Evolutionary conservation across 2,329 filamentous ascomycete species (phyloP), one percentile per base, ranked within the genome.

Genomic region (Colletotrichum sansevieriae): DNA sequence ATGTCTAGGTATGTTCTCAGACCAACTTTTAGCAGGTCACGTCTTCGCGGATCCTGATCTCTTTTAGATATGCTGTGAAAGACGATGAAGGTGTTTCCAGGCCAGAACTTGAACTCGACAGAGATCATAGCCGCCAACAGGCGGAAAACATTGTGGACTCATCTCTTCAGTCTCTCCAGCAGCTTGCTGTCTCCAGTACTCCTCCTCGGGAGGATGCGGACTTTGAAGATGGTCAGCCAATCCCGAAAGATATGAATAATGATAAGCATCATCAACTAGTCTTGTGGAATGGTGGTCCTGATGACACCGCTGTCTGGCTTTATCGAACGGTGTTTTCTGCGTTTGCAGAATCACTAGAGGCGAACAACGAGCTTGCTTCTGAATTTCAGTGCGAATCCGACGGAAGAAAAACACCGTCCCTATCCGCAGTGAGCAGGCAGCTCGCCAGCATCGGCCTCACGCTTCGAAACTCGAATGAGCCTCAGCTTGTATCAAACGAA

Each of bases 381-480:
- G 51, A 37, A 10, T 54, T 15, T 33, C 49, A n/a, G 1, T 20
- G n/a, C 9, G 51, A 54, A 0, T 37, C 51, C 0, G 29, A 37
- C 15, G 51, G 3, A 8, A 15, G 2, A 0, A 29, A 20, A 0
- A 22, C 0, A 2, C 0, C 4, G 3, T 22, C 7, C 7, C 10
- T 25, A 11, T 15, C 8, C 15, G 29, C n/a, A 20, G 11, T 33
- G 29, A n/a, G n/a, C 9, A 8, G 15, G 0, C 51, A 54, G 18
- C 29, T 54, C 11, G 6, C n/a, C 15, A 7, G 29, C 0, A 8
- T 54, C 10, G n/a, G 15, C 4, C 1, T 29, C 8, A 1, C 1
- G 15, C 18, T 54, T 1, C 12, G 37, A 18, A 54, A 37, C 7
- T 1, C 51, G 4, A 18, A 33, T 20, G 29, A 29, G 12, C 3